phyloP scores from a whole-genome alignment of 441 rosid species.

The Dalechampia spathulata region DNA sequence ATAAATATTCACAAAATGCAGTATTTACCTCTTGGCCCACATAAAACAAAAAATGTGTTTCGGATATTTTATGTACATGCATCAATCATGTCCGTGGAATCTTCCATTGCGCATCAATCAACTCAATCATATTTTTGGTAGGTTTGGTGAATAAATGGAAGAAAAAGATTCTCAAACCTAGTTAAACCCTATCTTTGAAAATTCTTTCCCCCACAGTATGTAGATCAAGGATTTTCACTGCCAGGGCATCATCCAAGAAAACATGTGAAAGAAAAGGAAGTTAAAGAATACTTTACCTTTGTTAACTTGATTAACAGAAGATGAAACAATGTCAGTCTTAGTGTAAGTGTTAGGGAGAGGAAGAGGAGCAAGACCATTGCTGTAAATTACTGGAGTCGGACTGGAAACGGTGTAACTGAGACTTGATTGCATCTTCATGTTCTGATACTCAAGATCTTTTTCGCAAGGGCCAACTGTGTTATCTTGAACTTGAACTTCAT shows the following conservation, averaged over 20 bases:
- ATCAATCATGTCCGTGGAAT: conserved; percentile 15
- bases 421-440: conserved; percentile 39
- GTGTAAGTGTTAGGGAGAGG: conserved; percentile 19
- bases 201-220: neutral
- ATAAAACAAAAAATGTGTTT: no score
- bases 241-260: conserved; percentile 3
- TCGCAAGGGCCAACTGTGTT: conserved; percentile 52
- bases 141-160: conserved; percentile 7
- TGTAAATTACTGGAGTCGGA: conserved; percentile 22
- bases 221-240: neutral
- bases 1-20: neutral
- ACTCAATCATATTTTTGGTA: neutral
- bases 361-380: conserved; percentile 20
- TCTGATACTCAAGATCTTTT: conserved; percentile 31
- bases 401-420: conserved; percentile 22
- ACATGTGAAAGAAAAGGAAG: neutral
- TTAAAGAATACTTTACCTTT: conserved; percentile 39
- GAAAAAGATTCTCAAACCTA: conserved; percentile 12
- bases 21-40: no score
- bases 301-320: conserved; percentile 43
- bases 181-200: conserved; percentile 10
- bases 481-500: conserved; percentile 33
- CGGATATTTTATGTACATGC: no score
- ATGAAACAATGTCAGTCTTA: conserved; percentile 37
- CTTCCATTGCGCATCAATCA: neutral